A percentile compares a stretch with the other conserved stretches of the same genome.
Conservation (phyloP, 371 early-diverging fungal species). For the Actinomortierella ambigua region DNA sequence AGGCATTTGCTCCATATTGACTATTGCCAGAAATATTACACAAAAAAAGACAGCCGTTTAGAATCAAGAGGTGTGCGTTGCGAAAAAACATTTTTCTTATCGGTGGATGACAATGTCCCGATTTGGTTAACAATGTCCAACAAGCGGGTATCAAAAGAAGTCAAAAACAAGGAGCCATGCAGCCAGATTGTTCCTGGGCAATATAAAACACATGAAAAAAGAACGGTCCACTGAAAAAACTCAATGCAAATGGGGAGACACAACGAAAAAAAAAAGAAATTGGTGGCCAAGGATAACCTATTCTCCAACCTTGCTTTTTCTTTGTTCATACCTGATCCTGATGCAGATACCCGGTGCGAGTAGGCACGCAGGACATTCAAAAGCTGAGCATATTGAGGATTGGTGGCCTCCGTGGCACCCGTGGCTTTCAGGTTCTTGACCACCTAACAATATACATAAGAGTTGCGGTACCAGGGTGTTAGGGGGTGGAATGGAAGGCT, state of each 20-base stretch:
- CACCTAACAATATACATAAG: conserved; percentile 13
- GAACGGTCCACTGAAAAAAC: not conserved
- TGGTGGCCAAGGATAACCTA: conserved; percentile 1
- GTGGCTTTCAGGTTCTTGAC: conserved; percentile 50
- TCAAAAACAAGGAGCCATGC: conserved; percentile 5
- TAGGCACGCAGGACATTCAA: conserved; percentile 61
- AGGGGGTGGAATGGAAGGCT: no score
- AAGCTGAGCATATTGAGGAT: conserved; percentile 71
- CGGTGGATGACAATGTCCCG: not conserved
- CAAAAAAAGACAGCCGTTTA: conserved; percentile 22
- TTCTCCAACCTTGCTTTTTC: conserved; percentile 50
- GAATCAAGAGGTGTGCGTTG: not conserved
- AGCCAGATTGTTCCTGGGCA: conserved; percentile 12
- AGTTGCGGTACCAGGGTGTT: no score
- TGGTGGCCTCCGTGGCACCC: conserved; percentile 75
- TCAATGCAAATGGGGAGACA: conserved; percentile 6
- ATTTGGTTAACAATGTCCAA: conserved; percentile 1
- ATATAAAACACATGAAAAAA: no score
- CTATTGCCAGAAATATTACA: not conserved
- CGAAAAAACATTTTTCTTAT: not conserved
- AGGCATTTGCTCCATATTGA: conserved; percentile 11
- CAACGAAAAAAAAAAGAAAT: not conserved
- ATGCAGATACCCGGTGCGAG: conserved; percentile 51
- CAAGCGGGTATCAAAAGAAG: not conserved
- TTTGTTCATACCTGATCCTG: conserved; percentile 11